phyloP scores from a whole-genome alignment of 2,329 filamentous ascomycete genomes.

The Paramyrothecium roridum region DNA sequence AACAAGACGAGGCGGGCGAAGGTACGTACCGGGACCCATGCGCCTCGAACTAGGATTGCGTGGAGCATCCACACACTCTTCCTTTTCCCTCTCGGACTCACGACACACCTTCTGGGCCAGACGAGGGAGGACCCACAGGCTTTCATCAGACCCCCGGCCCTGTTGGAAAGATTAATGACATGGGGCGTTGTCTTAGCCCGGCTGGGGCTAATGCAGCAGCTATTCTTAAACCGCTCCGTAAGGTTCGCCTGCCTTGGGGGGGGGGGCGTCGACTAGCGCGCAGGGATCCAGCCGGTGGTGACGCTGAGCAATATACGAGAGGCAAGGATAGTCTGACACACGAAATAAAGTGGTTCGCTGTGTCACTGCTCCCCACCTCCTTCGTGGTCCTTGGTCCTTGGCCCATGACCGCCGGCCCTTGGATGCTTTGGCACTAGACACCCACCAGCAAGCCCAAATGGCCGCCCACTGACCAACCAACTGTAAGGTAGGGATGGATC shows the following conservation, averaged over 20 bases:
- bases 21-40: conserved; percentile 21
- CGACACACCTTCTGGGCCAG: neutral
- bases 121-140: conserved; percentile 17
- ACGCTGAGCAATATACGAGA: conserved; percentile 49
- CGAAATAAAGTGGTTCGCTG: conserved; percentile 38
- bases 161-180: conserved; percentile 30
- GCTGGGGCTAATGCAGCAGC: conserved; percentile 34
- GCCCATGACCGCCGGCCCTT: neutral
- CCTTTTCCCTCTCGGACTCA: neutral
- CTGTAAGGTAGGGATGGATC: neutral
- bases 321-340: conserved; percentile 49
- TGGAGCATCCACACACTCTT: conserved; percentile 29
- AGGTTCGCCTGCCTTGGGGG: conserved; percentile 27
- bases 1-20: conserved; percentile 18
- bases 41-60: conserved; percentile 31
- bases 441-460: conserved; percentile 15
- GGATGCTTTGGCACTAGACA: conserved; percentile 24
- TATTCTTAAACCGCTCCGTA: conserved; percentile 40
- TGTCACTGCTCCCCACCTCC: conserved; percentile 17
- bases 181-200: conserved; percentile 29
- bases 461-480: neutral
- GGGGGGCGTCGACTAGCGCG: conserved; percentile 21
- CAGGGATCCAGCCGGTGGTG: conserved; percentile 34
- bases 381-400: conserved; percentile 2
- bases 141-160: conserved; percentile 27